Conservation (phyloP, 2,329 filamentous ascomycete genomes). For the Alternaria dauci region DNA sequence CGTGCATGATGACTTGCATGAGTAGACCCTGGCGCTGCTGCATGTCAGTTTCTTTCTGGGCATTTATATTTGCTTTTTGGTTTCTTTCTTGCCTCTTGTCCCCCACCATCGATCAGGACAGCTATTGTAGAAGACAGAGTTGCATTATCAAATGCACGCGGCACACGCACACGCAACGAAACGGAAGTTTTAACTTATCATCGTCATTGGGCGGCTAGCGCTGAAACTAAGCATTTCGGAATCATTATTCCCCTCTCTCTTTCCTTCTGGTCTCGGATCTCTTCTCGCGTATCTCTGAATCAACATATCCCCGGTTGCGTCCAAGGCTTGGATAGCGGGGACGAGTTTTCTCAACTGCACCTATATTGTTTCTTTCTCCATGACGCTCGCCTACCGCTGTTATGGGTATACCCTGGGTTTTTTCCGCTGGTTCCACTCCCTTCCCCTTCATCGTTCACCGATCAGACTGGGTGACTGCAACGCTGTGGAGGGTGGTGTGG, state of each 20-base stretch:
- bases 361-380: not conserved
- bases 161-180: slow-evolving; percentile 7
- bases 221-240: slow-evolving; percentile 31
- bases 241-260: slow-evolving; percentile 15
- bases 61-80: slow-evolving; percentile 4
- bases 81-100: slow-evolving; percentile 1
- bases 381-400: not conserved
- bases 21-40: slow-evolving; percentile 9
- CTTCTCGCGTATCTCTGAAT: slow-evolving; percentile 1
- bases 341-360: not conserved
- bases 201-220: slow-evolving; percentile 41
- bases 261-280: slow-evolving; percentile 14
- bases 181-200: slow-evolving; percentile 14
- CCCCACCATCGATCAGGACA: not conserved
- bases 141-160: not conserved
- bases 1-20: slow-evolving; percentile 19
- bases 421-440: not conserved
- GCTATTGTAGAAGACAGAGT: not conserved
- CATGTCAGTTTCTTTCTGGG: slow-evolving; percentile 10
- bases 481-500: slow-evolving; percentile 7
- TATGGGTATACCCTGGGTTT: not conserved
- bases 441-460: slow-evolving; percentile 4
- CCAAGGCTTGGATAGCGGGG: not conserved
- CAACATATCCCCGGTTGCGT: not conserved
- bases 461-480: slow-evolving; percentile 2